Evolutionary conservation across 768 basidiomycete genomes (phyloP).

Genomic region (Hericium coralloides): DNA sequence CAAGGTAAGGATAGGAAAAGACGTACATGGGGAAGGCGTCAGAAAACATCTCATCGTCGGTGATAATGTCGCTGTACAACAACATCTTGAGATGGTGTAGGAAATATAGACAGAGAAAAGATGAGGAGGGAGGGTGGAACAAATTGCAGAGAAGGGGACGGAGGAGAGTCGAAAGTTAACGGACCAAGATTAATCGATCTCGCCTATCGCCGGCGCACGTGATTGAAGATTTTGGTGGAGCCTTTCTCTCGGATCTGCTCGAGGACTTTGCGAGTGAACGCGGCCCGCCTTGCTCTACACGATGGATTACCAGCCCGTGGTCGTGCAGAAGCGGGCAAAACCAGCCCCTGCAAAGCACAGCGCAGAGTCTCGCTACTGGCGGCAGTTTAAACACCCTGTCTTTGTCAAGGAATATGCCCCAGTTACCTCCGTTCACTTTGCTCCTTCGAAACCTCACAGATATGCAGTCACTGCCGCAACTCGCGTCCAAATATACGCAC

Average conservation of each 20-base stretch:
- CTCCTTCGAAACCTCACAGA: conserved; percentile 77
- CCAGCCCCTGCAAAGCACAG: conserved; percentile 51
- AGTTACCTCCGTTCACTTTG: conserved; percentile 90
- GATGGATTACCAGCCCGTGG: conserved; percentile 80
- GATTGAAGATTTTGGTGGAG: conserved; percentile 3
- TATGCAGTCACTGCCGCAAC: conserved; percentile 96
- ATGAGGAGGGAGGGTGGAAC: conserved; percentile 7
- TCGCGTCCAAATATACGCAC: conserved; percentile 90
- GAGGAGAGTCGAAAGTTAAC: too few species aligned
- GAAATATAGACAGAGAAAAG: conserved; percentile 9
- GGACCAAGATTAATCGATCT: neutral
- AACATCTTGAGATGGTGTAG: conserved; percentile 41
- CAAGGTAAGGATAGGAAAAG: neutral
- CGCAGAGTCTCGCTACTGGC: conserved; percentile 78
- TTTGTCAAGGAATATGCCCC: conserved; percentile 98
- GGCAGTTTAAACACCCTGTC: conserved; percentile 80
- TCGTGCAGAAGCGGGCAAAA: conserved; percentile 50
- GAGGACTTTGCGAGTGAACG: neutral
- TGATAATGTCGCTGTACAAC: conserved; percentile 64
- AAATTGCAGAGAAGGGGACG: conserved; percentile 12
- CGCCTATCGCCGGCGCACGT: conserved; percentile 21
- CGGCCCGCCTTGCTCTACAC: conserved; percentile 1
- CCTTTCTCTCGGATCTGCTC: neutral
- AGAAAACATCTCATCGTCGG: conserved; percentile 86
- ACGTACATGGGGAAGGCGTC: conserved; percentile 85